phyloP scores from a whole-genome alignment of 1,139 yeast genomes.

The Sporopachydermia cereana region DNA sequence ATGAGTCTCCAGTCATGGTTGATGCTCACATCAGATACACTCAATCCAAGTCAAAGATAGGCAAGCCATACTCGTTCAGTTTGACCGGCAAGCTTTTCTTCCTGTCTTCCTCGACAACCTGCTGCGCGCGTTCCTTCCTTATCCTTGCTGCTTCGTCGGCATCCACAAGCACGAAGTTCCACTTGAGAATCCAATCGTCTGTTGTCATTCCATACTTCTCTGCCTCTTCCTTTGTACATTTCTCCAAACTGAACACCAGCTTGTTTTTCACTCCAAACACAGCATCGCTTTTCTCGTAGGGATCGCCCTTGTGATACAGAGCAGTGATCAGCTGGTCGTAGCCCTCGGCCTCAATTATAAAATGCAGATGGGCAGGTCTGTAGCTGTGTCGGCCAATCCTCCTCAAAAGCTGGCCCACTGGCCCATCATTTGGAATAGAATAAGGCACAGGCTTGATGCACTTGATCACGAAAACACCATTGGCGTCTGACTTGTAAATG shows the following conservation, averaged over 20 bases:
- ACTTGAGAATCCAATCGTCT: slow-evolving; percentile 19
- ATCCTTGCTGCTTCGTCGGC: slow-evolving; percentile 14
- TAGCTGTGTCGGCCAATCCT: slow-evolving; percentile 27
- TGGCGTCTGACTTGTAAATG: slow-evolving; percentile 20
- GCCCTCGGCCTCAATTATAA: slow-evolving; percentile 19
- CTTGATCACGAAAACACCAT: slow-evolving; percentile 23
- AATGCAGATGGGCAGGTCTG: slow-evolving; percentile 30
- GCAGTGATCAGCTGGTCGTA: slow-evolving; percentile 25
- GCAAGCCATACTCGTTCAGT: slow-evolving; percentile 18
- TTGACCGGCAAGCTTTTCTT: slow-evolving; percentile 8
- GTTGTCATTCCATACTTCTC: slow-evolving; percentile 16
- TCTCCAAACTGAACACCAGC: slow-evolving; percentile 17
- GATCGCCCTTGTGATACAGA: slow-evolving; percentile 23
- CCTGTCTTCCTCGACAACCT: slow-evolving; percentile 13
- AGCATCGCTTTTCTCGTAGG: slow-evolving; percentile 25
- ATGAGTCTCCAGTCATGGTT: too few relatives aligned
- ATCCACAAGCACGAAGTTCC: slow-evolving; percentile 19
- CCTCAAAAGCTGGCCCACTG: slow-evolving; percentile 27
- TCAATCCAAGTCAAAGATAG: slow-evolving; percentile 11
- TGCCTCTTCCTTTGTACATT: slow-evolving; percentile 17
- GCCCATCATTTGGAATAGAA: slow-evolving; percentile 32
- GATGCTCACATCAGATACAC: too few relatives aligned
- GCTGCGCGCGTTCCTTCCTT: slow-evolving; percentile 12
- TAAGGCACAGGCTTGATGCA: slow-evolving; percentile 28
- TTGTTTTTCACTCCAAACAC: slow-evolving; percentile 23